Conservation (phyloP, 768 basidiomycete genomes). For the Tylopilus sp. region DNA sequence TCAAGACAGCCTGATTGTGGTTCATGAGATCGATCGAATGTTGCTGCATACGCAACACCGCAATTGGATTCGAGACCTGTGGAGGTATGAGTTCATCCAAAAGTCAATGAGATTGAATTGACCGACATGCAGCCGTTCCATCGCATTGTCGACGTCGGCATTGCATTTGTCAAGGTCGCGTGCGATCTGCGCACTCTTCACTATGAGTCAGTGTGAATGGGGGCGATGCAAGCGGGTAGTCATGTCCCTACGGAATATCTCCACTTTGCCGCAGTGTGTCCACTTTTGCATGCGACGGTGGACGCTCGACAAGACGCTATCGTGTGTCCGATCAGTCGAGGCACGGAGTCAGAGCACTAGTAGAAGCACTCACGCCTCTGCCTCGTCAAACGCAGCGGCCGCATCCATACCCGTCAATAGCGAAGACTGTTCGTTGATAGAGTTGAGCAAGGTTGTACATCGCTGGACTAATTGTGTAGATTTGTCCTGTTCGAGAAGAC, state of each 20-base stretch:
- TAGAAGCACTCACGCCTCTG: constrained; percentile 37
- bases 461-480: constrained; percentile 40
- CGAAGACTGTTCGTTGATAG: constrained; percentile 39
- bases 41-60: constrained; percentile 30
- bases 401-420: constrained; percentile 41
- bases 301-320: constrained; percentile 43
- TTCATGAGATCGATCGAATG: constrained; percentile 25
- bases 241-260: constrained; percentile 36
- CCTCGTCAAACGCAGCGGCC: constrained; percentile 40
- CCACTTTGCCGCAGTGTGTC: constrained; percentile 37
- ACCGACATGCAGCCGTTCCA: constrained; percentile 43
- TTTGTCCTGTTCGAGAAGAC: constrained; percentile 35
- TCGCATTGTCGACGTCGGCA: constrained; percentile 39
- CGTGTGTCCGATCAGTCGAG: not conserved
- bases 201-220: constrained; percentile 27
- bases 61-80: constrained; percentile 23
- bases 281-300: constrained; percentile 38
- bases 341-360: not conserved
- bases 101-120: not conserved
- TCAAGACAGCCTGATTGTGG: constrained; percentile 31
- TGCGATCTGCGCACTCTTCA: constrained; percentile 44
- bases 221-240: not conserved
- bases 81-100: not conserved
- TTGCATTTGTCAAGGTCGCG: constrained; percentile 44
- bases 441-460: constrained; percentile 39